Conservation (phyloP, 176 grass and related monocot genomes). For the Aegilops bicornis region DNA sequence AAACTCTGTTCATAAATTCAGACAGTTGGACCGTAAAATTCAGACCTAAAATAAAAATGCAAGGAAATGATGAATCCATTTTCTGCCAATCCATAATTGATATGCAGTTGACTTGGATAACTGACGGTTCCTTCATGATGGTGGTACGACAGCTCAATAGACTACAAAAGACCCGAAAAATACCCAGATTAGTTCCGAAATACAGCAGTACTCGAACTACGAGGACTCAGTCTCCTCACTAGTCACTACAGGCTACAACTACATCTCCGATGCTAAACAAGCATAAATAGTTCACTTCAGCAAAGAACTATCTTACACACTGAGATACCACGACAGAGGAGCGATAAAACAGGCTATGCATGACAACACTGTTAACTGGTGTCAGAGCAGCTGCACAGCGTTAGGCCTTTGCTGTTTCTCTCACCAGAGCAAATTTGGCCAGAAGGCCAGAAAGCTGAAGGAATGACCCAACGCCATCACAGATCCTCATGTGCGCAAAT, state of each 20-base stretch:
- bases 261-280: not conserved
- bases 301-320: constrained; percentile 18
- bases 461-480: constrained; percentile 89
- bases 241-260: not conserved
- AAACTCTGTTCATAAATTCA: not conserved
- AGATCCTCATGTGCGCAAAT: constrained; percentile 99
- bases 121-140: not conserved
- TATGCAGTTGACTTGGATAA: not conserved
- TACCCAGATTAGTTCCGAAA: not conserved
- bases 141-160: not conserved
- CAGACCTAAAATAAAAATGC: not conserved
- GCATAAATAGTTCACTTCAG: constrained; percentile 13
- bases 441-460: constrained; percentile 93
- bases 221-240: not conserved
- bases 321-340: not conserved
- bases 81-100: not conserved
- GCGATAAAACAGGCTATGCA: constrained; percentile 13
- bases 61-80: not conserved
- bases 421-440: constrained; percentile 77
- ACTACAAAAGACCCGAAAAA: not conserved
- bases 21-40: not conserved
- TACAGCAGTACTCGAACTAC: not conserved
- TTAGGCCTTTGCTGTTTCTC: constrained; percentile 61
- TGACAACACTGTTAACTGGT: not conserved
- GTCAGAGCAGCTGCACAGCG: constrained; percentile 8